Conservation (phyloP, 257 asterid genomes). For the Anisodus tanguticus region DNA sequence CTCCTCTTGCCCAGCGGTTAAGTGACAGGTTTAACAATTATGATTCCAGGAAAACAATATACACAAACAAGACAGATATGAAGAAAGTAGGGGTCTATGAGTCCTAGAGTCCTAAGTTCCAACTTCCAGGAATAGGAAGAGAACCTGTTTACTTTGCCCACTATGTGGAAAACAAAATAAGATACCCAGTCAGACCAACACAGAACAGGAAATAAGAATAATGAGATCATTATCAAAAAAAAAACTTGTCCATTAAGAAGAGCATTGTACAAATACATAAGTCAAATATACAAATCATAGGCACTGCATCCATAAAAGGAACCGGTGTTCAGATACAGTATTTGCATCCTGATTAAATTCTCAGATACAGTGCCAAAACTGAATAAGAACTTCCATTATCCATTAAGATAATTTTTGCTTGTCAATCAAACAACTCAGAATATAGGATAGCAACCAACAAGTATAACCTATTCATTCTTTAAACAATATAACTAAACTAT, state of each 20-base stretch:
- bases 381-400: background rate
- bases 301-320: background rate
- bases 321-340: background rate
- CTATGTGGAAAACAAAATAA: background rate
- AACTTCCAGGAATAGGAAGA: background rate
- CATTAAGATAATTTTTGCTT: background rate
- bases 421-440: background rate
- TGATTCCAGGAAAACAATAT: background rate
- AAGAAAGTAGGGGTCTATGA: background rate
- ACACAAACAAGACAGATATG: background rate
- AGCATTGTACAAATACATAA: background rate
- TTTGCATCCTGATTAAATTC: background rate
- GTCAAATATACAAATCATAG: background rate
- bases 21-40: background rate
- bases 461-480: background rate
- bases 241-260: background rate
- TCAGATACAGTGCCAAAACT: background rate
- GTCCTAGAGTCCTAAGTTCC: background rate
- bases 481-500: background rate
- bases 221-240: background rate
- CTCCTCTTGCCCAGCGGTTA: background rate
- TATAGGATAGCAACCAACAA: background rate
- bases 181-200: constrained; percentile 12
- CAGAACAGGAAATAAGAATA: background rate
- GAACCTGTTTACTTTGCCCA: background rate